Evolutionary conservation across 2,329 filamentous ascomycete genomes (phyloP).

Genomic region (Exophiala aquamarina): DNA sequence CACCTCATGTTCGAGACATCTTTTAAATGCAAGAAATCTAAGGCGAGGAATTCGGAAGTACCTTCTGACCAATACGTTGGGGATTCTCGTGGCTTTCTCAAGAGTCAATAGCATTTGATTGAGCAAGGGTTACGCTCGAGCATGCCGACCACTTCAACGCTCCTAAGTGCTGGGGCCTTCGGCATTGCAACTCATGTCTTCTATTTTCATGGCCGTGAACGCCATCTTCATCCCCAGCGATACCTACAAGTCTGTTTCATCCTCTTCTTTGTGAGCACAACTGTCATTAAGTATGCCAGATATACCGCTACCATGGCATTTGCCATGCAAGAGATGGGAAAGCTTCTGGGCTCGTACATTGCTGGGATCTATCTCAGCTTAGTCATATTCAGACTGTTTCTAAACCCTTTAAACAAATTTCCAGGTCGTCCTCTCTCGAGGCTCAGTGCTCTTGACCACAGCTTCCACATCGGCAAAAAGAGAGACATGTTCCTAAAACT

Average conservation of each 20-base stretch:
- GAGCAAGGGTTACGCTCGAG: slow-evolving; percentile 1
- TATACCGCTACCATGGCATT: slow-evolving; percentile 3
- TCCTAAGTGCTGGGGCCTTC: background rate
- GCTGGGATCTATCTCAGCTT: slow-evolving; percentile 8
- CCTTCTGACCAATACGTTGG: too few species aligned
- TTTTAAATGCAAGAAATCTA: too few species aligned
- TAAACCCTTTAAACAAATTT: slow-evolving; percentile 9
- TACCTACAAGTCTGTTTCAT: slow-evolving; percentile 5
- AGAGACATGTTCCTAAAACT: slow-evolving; percentile 10
- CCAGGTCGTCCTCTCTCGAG: slow-evolving; percentile 3
- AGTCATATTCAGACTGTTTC: slow-evolving; percentile 4
- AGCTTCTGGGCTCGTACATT: slow-evolving; percentile 5
- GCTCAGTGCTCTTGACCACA: slow-evolving; percentile 8
- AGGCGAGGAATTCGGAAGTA: too few species aligned
- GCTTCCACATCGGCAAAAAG: slow-evolving; percentile 4
- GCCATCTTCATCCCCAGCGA: slow-evolving; percentile 6
- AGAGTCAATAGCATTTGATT: too few species aligned
- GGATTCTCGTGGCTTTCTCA: too few species aligned
- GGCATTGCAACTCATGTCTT: slow-evolving; percentile 6
- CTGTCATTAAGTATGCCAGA: slow-evolving; percentile 2
- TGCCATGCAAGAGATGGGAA: slow-evolving; percentile 5
- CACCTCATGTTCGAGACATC: too few species aligned
- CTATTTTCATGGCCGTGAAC: slow-evolving; percentile 6
- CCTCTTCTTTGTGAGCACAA: slow-evolving; percentile 4
- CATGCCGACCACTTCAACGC: slow-evolving; percentile 1